Conservation (phyloP, 129 eudicot species). For the Chrysanthemum makinoi region DNA sequence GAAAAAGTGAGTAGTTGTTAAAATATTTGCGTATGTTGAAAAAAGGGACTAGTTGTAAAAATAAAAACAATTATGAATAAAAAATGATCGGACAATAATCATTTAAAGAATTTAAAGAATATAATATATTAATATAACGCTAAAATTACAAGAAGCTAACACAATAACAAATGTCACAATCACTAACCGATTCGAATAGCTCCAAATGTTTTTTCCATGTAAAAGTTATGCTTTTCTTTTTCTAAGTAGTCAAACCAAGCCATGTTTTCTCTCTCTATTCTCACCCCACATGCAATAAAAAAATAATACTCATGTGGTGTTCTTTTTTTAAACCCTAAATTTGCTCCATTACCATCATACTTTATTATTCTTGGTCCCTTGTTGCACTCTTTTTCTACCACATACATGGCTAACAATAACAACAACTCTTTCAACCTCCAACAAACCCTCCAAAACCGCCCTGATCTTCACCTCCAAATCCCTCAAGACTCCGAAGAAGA, state of each 20-base stretch:
- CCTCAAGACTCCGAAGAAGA: conserved; percentile 52
- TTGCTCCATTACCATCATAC: conserved; percentile 26
- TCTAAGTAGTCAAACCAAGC: neutral
- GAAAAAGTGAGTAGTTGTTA: too few species aligned
- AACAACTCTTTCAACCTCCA: conserved; percentile 50
- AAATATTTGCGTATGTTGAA: too few species aligned
- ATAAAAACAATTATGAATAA: too few species aligned
- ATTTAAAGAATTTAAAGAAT: too few species aligned
- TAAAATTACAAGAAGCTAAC: too few species aligned
- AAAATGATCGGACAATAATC: too few species aligned
- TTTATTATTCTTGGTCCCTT: conserved; percentile 20
- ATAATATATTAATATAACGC: too few species aligned
- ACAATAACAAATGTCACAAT: too few species aligned
- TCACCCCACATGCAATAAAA: conserved; percentile 21
- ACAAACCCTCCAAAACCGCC: conserved; percentile 52
- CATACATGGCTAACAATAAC: conserved; percentile 59
- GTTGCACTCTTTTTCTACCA: conserved; percentile 17
- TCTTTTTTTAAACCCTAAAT: conserved; percentile 28
- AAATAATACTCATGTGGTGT: conserved; percentile 19
- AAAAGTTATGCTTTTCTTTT: conserved; percentile 13
- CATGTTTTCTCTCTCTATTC: conserved; percentile 12
- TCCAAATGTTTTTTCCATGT: neutral
- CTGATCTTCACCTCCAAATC: conserved; percentile 67
- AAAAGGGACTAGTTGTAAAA: too few species aligned
- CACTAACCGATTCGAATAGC: neutral